Base-by-base conservation (phyloP, 352 stramenopile species). In the Aphanomyces astaci region DNA sequence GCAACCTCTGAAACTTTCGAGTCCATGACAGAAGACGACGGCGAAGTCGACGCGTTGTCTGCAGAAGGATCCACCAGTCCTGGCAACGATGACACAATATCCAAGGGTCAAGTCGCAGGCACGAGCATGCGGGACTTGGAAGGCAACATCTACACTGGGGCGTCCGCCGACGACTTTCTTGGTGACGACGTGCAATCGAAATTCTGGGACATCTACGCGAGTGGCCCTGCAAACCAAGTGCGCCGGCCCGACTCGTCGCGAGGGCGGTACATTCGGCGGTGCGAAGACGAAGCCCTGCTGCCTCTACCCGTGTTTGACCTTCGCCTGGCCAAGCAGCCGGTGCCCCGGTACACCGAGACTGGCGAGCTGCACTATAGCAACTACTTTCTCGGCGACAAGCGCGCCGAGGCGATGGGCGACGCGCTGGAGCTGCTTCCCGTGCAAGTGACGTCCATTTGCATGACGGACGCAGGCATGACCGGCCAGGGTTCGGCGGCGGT, bases 331-430 rank as follows among this genome's bases (percentile, higher is more conserved):
- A 84, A 80, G 45, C 70, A 75, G 25, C 49, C 76, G 5, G 75
- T 63, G 0, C 74, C 80, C 4, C 88, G 88, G 36, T 77, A 89
- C 30, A 53, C 45, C 28, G 63, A 64, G 19, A 75, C 63, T 0
- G 79, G 81, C 36, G 56, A 73, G 4, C 75, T 91, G 13, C 67
- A 75, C 0, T 91, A 84, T 45, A 78, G 85, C 70, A 89, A 91
- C 64, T 91, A 89, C 63, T 91, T 85, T 67, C 84, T 91, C 56
- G 81, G 83, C 7, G 81, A 89, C 62, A 76, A 84, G 48, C 78
- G 81, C 0, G 81, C 83, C 0, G 77, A 88, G 31, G 81, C 83
- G 0, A 73, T 91, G 30, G 83, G 83, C 0, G 71, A 82, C 28
- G 79, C 83, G 4, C 72, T 91, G 10, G 74, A 86, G 31, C 62